Conservation (phyloP, 352 stramenopile species). For the Phytophthora palmivora region DNA sequence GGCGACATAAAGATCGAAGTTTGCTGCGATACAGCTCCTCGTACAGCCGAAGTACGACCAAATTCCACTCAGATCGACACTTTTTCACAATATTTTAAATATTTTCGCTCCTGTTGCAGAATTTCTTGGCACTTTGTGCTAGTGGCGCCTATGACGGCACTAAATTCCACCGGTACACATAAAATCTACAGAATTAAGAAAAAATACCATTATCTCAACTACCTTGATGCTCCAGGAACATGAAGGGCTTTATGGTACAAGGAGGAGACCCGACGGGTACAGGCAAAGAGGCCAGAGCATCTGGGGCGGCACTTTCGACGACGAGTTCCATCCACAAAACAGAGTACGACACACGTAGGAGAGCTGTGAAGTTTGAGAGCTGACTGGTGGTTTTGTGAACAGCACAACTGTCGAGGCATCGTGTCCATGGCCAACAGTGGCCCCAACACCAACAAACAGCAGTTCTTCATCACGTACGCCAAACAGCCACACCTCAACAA, state of each 20-base stretch:
- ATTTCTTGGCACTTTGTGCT: slow-evolving; percentile 96
- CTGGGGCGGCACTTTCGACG: slow-evolving; percentile 88
- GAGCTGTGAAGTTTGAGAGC: background rate
- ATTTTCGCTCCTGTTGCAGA: slow-evolving; percentile 67
- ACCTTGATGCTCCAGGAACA: slow-evolving; percentile 58
- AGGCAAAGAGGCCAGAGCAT: slow-evolving; percentile 93
- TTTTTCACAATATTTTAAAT: slow-evolving; percentile 1
- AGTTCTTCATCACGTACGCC: slow-evolving; percentile 99
- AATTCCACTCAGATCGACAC: background rate
- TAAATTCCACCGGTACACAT: slow-evolving; percentile 93
- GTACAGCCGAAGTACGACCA: slow-evolving; percentile 76
- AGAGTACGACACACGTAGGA: slow-evolving; percentile 42
- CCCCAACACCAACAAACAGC: slow-evolving; percentile 93
- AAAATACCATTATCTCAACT: background rate
- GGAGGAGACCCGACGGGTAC: slow-evolving; percentile 92
- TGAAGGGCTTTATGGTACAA: slow-evolving; percentile 91
- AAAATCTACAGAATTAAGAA: too few relatives aligned
- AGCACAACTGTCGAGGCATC: slow-evolving; percentile 91
- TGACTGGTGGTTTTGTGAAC: slow-evolving; percentile 16
- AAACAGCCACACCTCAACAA: slow-evolving; percentile 98
- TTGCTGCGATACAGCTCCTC: slow-evolving; percentile 94
- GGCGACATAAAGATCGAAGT: slow-evolving; percentile 98
- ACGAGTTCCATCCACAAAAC: slow-evolving; percentile 93
- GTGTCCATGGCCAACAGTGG: slow-evolving; percentile 94
- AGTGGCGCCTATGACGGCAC: slow-evolving; percentile 91